These are phyloP conservation scores for Corymbia maculata DNA, from an alignment of 345 rosid genomes.

Conservation along the genomic window DNA sequence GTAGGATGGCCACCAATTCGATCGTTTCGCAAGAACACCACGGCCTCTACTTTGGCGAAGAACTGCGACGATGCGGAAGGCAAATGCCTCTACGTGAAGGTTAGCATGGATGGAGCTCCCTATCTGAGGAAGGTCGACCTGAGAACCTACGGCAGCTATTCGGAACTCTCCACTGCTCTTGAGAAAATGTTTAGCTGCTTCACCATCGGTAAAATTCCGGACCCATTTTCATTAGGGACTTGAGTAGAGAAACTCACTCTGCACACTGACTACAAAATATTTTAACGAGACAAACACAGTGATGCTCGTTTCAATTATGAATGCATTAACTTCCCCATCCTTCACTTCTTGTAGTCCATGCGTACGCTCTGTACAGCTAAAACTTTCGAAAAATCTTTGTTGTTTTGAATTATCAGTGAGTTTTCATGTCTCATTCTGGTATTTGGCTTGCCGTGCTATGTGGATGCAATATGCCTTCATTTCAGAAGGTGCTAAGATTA, in stretches of 20 bases:
- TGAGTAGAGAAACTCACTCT: neutral
- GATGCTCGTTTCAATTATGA: neutral
- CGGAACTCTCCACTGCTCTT: constrained; percentile 30
- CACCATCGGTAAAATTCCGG: constrained; percentile 28
- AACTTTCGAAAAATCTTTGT: neutral
- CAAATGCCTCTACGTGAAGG: constrained; percentile 47
- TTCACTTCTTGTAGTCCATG: neutral
- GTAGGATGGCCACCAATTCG: constrained; percentile 70
- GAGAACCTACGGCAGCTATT: constrained; percentile 23
- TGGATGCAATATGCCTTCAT: neutral
- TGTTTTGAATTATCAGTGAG: neutral
- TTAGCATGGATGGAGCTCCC: constrained; percentile 59
- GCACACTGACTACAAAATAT: neutral
- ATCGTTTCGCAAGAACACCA: constrained; percentile 43
- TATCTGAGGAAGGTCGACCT: constrained; percentile 56
- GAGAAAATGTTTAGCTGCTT: constrained; percentile 61
- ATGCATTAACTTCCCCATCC: neutral
- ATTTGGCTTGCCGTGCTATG: neutral
- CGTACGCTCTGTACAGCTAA: neutral
- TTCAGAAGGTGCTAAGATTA: neutral
- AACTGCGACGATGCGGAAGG: constrained; percentile 29
- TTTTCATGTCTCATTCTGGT: neutral
- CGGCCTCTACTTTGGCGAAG: constrained; percentile 35
- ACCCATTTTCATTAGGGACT: neutral
- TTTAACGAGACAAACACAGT: neutral